A percentile compares a stretch with the other conserved stretches of the same genome.
Conservation (phyloP, 2,329 filamentous ascomycete genomes). For the Mycosphaerella sp. region DNA sequence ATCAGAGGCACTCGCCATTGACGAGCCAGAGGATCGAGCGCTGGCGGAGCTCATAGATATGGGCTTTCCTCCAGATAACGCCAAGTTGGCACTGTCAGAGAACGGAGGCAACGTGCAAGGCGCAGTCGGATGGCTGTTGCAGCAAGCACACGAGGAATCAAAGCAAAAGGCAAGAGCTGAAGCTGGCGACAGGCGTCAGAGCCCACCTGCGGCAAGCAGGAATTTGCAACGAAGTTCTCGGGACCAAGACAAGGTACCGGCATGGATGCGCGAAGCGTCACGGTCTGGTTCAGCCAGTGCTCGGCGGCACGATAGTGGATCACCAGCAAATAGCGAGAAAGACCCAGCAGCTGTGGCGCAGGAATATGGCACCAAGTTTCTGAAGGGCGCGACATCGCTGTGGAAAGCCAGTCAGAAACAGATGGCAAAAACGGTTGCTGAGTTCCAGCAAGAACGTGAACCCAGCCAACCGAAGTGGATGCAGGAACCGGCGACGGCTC, state of each 20-base stretch:
- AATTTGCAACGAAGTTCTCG: constrained; percentile 23
- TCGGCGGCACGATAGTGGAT: constrained; percentile 48
- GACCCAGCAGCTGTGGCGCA: constrained; percentile 77
- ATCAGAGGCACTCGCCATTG: constrained; percentile 10
- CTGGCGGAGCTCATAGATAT: constrained; percentile 90
- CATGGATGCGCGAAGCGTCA: constrained; percentile 58
- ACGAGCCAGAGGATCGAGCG: constrained; percentile 54
- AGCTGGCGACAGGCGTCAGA: constrained; percentile 21
- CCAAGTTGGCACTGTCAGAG: constrained; percentile 70
- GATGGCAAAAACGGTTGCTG: constrained; percentile 83
- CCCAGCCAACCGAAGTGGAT: constrained; percentile 90
- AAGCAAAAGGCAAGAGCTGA: constrained; percentile 57
- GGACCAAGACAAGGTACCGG: constrained; percentile 44
- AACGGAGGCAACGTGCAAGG: constrained; percentile 79
- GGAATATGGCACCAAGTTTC: constrained; percentile 72
- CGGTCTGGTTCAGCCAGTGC: constrained; percentile 43
- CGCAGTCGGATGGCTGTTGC: constrained; percentile 82
- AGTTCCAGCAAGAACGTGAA: constrained; percentile 72
- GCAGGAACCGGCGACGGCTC: constrained; percentile 55
- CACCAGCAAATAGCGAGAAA: constrained; percentile 52
- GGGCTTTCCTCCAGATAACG: constrained; percentile 81
- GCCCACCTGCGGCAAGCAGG: constrained; percentile 16
- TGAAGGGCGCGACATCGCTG: constrained; percentile 90
- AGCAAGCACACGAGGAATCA: constrained; percentile 80
- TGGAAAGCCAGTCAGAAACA: constrained; percentile 96